Base-by-base conservation (phyloP, 2,329 filamentous ascomycete genomes). In the Alternaria gaisen region DNA sequence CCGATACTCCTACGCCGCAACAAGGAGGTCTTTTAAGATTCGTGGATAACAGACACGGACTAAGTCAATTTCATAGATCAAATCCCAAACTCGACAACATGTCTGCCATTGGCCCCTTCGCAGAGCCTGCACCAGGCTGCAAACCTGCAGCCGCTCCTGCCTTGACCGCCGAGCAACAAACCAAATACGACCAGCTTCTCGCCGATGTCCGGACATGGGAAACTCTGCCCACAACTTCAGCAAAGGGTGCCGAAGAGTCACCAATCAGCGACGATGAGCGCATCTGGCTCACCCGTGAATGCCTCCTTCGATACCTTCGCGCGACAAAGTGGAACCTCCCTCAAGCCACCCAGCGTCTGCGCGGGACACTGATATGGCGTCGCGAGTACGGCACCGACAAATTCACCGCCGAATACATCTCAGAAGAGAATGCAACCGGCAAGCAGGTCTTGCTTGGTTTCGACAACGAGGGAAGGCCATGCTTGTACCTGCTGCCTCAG, bases 371-470 rank as follows among this genome's bases (percentile, higher is more conserved):
- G 58, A 86, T 87, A 61, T 99, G 95, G 95, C 88, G 95, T 47
- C 87, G 94, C 57, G 93, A 97, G 74, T 99, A 97, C 74, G 93
- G 93, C 48, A 84, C 96, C 58, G 88, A 86, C 54, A 76, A 81
- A 57, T 87, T 93, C 73, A 94, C 92, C 0, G 84, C 91, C 10
- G 94, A 97, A 9, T 91, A 97, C 80, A 94, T 98, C 73, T 93
- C 91, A 1, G 88, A 91, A 12, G 95, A 99, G 83, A 97, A 97
- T 79, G 93, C 94, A 82, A 98, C 94, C 10, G 95, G 95, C 68
- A 99, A 99, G 84, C 94, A 98, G 79, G 85, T 97, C 59, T 85
- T 97, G 59, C 80, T 95, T 20, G 95, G 95, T 42, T 99, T 89
- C 80, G 95, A 99, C 81, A 91, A 90, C 60, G 83, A 92, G 62